Base-by-base conservation (phyloP, 176 grass and related monocot species). In the Aegilops umbellulata region DNA sequence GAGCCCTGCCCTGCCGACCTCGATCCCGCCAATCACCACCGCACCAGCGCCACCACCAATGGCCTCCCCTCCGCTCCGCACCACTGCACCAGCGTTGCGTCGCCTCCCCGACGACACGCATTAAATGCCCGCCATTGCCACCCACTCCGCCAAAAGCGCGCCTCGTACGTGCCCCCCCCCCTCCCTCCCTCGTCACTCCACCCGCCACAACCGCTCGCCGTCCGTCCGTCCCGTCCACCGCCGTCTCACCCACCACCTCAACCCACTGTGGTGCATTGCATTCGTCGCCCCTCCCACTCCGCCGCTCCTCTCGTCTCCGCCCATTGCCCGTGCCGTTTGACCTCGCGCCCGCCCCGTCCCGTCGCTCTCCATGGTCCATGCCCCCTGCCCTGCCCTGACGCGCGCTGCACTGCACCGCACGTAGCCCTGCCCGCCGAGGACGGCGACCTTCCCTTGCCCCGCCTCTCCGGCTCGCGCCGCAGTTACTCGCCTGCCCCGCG, bases 81-180 rank as follows among this genome's bases (percentile, higher is more conserved):
- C n/a, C n/a, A n/a, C n/a, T n/a, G n/a, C n/a, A n/a, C n/a, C n/a
- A n/a, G n/a, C 32, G 1, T 4, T 14, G 74, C 66, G n/a, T 80
- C 13, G 44, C 85, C 58, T 29, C 46, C 60, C 38, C 65, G 82
- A 15, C 81, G 87, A 35, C 38, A 53, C 85, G 65, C 65, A 86
- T 65, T 92, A 10, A 90, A 80, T 75, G 85, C 67, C 25, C 65
- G 49, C 49, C 49, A 53, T 58, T 22, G 80, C 75, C 66, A 76
- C 39, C 81, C 4, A 67, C 86, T 4, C 60, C 44, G 25, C 8
- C 42, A 3, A 25, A 46, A 23, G 13, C 72, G 61, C 38, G 63
- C 65, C 73, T 49, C 84, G 72, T 71, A 16, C 47, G 46, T 14
- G 5, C 46, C 46, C 46, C 46, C 46, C 0, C 11, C 41, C 0